phyloP scores from a whole-genome alignment of 106 monocot species.

The Acorus gramineus region DNA sequence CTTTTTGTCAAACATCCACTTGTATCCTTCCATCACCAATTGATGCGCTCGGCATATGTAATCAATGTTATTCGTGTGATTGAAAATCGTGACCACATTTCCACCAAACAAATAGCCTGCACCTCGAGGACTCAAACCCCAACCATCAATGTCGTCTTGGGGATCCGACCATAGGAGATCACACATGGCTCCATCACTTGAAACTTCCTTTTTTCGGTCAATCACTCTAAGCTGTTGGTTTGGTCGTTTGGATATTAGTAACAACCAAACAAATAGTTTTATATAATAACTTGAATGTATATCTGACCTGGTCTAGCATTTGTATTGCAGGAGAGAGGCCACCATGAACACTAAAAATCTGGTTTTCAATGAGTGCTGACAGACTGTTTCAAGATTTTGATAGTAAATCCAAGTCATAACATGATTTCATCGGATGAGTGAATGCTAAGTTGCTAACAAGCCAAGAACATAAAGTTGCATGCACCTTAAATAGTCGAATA shows the following conservation, averaged over 20 bases:
- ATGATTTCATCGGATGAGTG: too few species aligned
- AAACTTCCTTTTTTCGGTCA: slow-evolving; percentile 97
- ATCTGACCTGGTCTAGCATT: slow-evolving; percentile 73
- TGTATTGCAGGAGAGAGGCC: slow-evolving; percentile 86
- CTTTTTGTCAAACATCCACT: slow-evolving; percentile 98
- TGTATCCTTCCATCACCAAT: slow-evolving; percentile 97
- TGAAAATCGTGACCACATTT: slow-evolving; percentile 71
- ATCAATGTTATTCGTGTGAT: slow-evolving; percentile 83
- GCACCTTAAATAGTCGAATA: slow-evolving; percentile 95
- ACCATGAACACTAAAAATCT: slow-evolving; percentile 91
- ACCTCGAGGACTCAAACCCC: slow-evolving; percentile 95
- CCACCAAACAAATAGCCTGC: slow-evolving; percentile 94
- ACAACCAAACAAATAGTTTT: neutral
- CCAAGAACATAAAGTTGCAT: too few species aligned
- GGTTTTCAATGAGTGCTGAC: slow-evolving; percentile 91
- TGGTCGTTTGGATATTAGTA: neutral
- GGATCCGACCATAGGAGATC: slow-evolving; percentile 99
- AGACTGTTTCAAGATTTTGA: slow-evolving; percentile 31
- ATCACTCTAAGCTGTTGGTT: slow-evolving; percentile 75
- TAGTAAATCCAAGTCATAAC: too few species aligned
- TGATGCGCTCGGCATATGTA: slow-evolving; percentile 99
- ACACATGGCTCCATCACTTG: slow-evolving; percentile 98
- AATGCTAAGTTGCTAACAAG: too few species aligned
- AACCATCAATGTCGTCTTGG: slow-evolving; percentile 87
- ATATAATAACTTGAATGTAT: slow-evolving; percentile 2